These are phyloP conservation scores for Hyphopichia wangnamkhiaoensis DNA, from an alignment of 1,139 yeast genomes.

Conservation along the genomic window DNA sequence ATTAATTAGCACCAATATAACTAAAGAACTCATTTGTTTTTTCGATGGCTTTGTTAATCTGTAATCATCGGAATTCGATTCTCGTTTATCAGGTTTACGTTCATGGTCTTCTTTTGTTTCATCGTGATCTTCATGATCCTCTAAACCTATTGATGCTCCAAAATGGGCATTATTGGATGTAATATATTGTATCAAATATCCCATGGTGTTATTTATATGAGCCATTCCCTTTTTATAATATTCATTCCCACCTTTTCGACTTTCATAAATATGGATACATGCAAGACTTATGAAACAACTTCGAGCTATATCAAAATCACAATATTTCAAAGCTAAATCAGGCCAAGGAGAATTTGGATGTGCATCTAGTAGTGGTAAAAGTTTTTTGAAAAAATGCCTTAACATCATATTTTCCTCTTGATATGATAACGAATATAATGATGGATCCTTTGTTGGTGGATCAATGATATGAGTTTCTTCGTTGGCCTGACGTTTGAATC, in stretches of 20 bases:
- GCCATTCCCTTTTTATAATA: conserved; percentile 50
- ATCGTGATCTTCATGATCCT: background rate
- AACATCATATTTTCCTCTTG: conserved; percentile 51
- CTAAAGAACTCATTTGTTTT: conserved; percentile 46
- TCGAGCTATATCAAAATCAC: conserved; percentile 56
- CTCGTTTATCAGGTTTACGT: too few species aligned
- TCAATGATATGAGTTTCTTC: conserved; percentile 7
- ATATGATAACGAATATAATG: conserved; percentile 20
- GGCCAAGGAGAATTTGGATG: conserved; percentile 64
- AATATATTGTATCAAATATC: conserved; percentile 43
- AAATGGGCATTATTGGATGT: conserved; percentile 4
- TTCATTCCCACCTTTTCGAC: conserved; percentile 46
- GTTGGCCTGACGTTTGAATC: conserved; percentile 6
- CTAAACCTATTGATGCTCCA: background rate
- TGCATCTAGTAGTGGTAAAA: conserved; percentile 53
- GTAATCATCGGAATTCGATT: too few species aligned
- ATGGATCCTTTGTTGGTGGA: conserved; percentile 2
- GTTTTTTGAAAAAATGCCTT: conserved; percentile 53
- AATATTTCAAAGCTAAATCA: conserved; percentile 52
- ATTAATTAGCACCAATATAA: conserved; percentile 49
- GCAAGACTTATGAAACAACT: conserved; percentile 55
- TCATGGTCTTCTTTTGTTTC: conserved; percentile 6
- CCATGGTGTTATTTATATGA: conserved; percentile 55
- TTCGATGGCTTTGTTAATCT: conserved; percentile 29
- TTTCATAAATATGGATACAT: conserved; percentile 54